Conservation (phyloP, 169 alveolate genomes). For the Eimeria necatrix region DNA sequence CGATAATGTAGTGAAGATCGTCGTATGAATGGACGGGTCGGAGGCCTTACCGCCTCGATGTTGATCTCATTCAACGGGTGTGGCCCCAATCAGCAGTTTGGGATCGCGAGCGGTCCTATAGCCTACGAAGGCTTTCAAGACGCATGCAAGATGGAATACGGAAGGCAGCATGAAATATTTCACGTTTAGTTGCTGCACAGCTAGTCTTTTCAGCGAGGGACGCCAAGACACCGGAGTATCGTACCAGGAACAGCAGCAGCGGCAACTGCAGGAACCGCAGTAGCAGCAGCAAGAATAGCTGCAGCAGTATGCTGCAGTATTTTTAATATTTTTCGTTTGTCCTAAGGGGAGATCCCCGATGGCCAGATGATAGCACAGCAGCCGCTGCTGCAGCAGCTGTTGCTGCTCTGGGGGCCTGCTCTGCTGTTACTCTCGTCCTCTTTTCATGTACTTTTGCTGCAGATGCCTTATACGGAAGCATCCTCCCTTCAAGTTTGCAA, state of each 20-base stretch:
- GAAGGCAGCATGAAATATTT: no score
- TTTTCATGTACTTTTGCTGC: not conserved
- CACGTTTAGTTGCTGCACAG: no score
- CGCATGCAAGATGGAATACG: no score
- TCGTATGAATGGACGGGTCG: no score
- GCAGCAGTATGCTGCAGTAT: not conserved
- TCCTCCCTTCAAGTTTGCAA: not conserved
- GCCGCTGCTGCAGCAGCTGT: slow-evolving; percentile 72
- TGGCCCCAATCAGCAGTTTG: no score
- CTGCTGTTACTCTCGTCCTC: not conserved
- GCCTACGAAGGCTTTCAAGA: no score
- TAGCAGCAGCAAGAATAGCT: not conserved
- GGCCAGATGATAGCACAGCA: slow-evolving; percentile 72
- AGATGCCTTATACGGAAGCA: slow-evolving; percentile 27
- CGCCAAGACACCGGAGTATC: not conserved
- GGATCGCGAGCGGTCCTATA: no score
- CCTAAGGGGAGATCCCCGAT: not conserved
- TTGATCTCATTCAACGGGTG: no score
- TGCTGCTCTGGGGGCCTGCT: not conserved
- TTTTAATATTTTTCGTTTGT: no score
- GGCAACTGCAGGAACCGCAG: not conserved
- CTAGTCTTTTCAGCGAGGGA: not conserved
- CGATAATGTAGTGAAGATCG: no score
- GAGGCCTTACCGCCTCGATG: no score
- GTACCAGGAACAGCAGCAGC: not conserved